A percentile compares a stretch with the other conserved stretches of the same genome.
Evolutionary conservation across 805 yeast species (phyloP).

Genomic region (Vanderwaltozyma polyspora): DNA sequence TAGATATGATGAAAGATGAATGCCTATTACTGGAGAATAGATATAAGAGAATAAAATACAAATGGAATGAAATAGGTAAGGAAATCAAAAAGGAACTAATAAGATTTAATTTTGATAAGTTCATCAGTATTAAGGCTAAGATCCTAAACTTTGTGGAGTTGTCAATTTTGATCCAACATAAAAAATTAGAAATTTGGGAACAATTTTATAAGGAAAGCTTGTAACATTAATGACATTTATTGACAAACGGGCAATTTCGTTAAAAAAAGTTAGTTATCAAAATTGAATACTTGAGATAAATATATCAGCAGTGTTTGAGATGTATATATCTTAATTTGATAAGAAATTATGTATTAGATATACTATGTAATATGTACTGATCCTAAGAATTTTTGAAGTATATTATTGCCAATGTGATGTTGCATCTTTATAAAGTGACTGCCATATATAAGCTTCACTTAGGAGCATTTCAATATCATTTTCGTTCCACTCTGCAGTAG

Average conservation of each 20-base stretch:
- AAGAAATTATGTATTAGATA: too few species aligned
- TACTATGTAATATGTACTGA: too few species aligned
- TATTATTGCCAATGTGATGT: constrained; percentile 66
- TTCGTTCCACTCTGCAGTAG: constrained; percentile 76
- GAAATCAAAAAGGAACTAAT: constrained; percentile 58
- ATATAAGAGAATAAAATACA: constrained; percentile 41
- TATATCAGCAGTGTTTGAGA: too few species aligned
- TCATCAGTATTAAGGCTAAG: constrained; percentile 75
- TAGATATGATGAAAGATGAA: constrained; percentile 47
- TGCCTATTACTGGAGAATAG: constrained; percentile 43
- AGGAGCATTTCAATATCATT: constrained; percentile 83
- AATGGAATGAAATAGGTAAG: constrained; percentile 52
- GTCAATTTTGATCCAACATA: constrained; percentile 85
- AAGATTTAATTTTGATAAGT: constrained; percentile 59
- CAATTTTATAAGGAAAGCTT: constrained; percentile 56
- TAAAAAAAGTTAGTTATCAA: too few species aligned
- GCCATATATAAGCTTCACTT: constrained; percentile 97
- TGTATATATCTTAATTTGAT: too few species aligned
- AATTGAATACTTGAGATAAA: too few species aligned
- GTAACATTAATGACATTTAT: constrained; percentile 5
- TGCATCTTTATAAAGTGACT: constrained; percentile 80
- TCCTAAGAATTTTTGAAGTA: too few species aligned
- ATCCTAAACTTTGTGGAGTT: constrained; percentile 85
- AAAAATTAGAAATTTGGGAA: constrained; percentile 75
- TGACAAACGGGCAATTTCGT: too few species aligned